phyloP scores from a whole-genome alignment of 495 filamentous ascomycete genomes.

The Penicillium maclennaniae region DNA sequence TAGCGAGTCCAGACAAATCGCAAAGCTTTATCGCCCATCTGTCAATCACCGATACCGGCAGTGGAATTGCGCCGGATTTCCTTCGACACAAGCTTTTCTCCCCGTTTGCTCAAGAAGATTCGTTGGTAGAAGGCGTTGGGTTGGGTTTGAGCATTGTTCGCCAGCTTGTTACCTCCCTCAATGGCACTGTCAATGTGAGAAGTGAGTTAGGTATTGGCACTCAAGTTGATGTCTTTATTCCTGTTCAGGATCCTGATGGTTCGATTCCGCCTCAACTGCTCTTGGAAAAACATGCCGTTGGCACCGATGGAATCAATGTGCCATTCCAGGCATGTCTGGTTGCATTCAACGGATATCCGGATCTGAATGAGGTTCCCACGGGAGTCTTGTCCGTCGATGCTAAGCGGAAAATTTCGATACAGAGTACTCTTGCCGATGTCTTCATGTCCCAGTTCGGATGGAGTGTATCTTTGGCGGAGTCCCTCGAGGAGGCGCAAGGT shows the following conservation, averaged over 20 bases:
- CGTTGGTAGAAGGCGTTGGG: slow-evolving; percentile 61
- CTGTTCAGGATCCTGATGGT: slow-evolving; percentile 25
- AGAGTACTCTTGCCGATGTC: slow-evolving; percentile 29
- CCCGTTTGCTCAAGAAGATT: slow-evolving; percentile 69
- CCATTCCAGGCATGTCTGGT: slow-evolving; percentile 25
- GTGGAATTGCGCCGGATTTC: slow-evolving; percentile 65
- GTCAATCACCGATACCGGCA: slow-evolving; percentile 61
- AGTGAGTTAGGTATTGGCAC: slow-evolving; percentile 57
- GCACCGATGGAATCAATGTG: not conserved
- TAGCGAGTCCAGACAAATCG: slow-evolving; percentile 20
- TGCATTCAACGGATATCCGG: slow-evolving; percentile 28
- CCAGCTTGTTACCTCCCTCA: slow-evolving; percentile 57
- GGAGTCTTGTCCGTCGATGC: slow-evolving; percentile 26
- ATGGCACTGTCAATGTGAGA: slow-evolving; percentile 56
- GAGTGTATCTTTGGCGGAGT: slow-evolving; percentile 29
- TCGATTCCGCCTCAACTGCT: not conserved
- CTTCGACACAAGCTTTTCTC: slow-evolving; percentile 61
- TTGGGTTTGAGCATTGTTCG: slow-evolving; percentile 66
- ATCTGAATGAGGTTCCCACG: slow-evolving; percentile 23
- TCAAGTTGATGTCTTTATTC: slow-evolving; percentile 52
- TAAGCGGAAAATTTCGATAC: slow-evolving; percentile 34
- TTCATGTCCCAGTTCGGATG: slow-evolving; percentile 27
- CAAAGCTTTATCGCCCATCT: slow-evolving; percentile 31
- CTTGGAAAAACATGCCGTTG: not conserved
- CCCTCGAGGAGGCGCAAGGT: slow-evolving; percentile 21